Conservation (phyloP, 202 grass and related monocot genomes). For the Brachypodium distachyon region DNA sequence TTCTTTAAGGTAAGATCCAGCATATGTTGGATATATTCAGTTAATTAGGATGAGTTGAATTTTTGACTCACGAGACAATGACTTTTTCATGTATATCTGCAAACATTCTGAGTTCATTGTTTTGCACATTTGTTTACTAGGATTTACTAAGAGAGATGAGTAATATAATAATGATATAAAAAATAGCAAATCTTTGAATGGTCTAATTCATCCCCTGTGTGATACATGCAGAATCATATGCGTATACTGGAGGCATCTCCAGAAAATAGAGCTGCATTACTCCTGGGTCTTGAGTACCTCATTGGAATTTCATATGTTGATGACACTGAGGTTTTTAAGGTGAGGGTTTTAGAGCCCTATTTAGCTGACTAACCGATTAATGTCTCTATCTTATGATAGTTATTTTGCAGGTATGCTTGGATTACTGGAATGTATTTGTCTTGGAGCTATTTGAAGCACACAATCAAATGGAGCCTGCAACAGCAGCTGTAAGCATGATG, state of each 20-base stretch:
- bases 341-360: constrained; percentile 26
- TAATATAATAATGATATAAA: neutral
- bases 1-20: constrained; percentile 76
- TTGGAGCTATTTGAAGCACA: constrained; percentile 96
- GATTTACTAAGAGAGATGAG: neutral
- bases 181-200: neutral
- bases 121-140: neutral
- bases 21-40: neutral
- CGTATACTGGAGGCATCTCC: constrained; percentile 66
- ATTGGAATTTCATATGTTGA: constrained; percentile 98
- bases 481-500: constrained; percentile 80
- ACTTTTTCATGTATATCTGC: neutral
- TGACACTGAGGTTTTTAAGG: constrained; percentile 99
- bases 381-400: neutral
- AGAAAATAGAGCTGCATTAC: constrained; percentile 78
- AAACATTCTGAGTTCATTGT: too few relatives aligned
- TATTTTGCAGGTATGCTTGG: constrained; percentile 79
- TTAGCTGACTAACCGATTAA: neutral
- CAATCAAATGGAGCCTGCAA: constrained; percentile 76
- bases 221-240: constrained; percentile 64
- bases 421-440: constrained; percentile 98
- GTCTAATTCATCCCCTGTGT: neutral
- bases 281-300: constrained; percentile 89
- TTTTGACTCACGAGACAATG: neutral
- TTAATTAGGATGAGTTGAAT: neutral